Evolutionary conservation across 352 stramenopile species (phyloP).

Genomic region (Salisapilia sapeloensis): DNA sequence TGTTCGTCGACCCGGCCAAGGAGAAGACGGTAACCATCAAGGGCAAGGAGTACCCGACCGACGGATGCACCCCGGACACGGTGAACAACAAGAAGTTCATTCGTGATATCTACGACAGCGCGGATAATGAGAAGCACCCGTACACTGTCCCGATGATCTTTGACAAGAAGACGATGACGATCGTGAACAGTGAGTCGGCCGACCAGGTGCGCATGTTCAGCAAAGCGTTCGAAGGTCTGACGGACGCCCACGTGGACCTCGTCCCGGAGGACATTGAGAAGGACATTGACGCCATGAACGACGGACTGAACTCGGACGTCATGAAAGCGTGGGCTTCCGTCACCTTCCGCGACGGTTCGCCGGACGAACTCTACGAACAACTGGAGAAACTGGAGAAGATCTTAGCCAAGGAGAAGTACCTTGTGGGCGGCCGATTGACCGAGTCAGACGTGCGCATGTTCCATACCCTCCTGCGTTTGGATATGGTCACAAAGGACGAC

Average conservation of each 20-base stretch:
- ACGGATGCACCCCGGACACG: constrained; percentile 7
- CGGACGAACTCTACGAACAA: constrained; percentile 6
- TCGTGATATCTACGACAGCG: constrained; percentile 21
- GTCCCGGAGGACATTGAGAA: constrained; percentile 17
- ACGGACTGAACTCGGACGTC: constrained; percentile 35
- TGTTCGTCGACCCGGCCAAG: constrained; percentile 8
- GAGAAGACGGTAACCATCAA: constrained; percentile 2
- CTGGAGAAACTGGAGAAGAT: constrained; percentile 14
- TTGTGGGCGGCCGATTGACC: constrained; percentile 11
- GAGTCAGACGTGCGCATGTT: constrained; percentile 26
- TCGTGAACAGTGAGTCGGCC: constrained; percentile 74
- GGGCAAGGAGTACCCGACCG: constrained; percentile 6
- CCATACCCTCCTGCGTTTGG: constrained; percentile 14
- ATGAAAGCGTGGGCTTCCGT: constrained; percentile 32
- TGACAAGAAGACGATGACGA: constrained; percentile 45
- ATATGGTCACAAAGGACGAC: constrained; percentile 7
- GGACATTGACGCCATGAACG: constrained; percentile 44
- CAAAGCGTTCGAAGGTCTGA: constrained; percentile 16
- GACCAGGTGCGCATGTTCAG: constrained; percentile 58
- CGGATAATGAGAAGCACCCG: constrained; percentile 3
- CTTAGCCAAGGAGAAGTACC: constrained; percentile 7
- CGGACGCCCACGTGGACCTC: constrained; percentile 14
- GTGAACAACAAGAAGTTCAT: constrained; percentile 11
- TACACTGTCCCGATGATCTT: constrained; percentile 54
- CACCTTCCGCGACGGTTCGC: constrained; percentile 16